Evolutionary conservation across 2,329 filamentous ascomycete genomes (phyloP), one percentile per base, ranked within the genome.

Genomic region (Fusarium fujikuroi): DNA sequence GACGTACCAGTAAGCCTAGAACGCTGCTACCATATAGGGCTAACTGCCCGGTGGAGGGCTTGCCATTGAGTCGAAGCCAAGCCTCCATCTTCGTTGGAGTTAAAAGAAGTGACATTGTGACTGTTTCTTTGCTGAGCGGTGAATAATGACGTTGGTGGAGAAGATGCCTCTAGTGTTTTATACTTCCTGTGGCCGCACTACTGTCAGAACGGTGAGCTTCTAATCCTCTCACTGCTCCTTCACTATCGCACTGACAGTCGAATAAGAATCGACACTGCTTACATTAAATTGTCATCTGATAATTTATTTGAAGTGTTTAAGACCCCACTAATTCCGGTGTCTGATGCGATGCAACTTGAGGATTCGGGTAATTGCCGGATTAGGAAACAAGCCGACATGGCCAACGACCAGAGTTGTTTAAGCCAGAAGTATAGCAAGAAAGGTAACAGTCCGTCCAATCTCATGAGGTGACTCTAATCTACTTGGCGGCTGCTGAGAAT

Each of bases 191-290:
- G 30, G 5, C 23, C 5, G 25, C 23, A n/a, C 4, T 9, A 16
- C 23, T 16, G 30, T 19, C 14, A 30, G 9, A 37, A 15, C 2
- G 21, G 23, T 53, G 12, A 37, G 49, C 18, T 7, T 53, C 23
- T 16, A 4, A 28, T 25, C 15, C 19, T 14, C 16, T n/a, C 14
- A 30, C 21, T 40, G 2, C 14, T 39, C 4, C 14, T 30, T 19
- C 14, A 23, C 5, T 18, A 7, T 23, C 2, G 2, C 15, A 3
- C 4, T 7, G 2, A 39, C 5, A 10, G 10, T 54, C 7, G 2
- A 54, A n/a, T 28, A 1, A 15, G 2, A n/a, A 14, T n/a, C 2
- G 1, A 2, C 5, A 10, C 3, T 5, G 1, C 34, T 9, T 19
- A 14, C 10, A 14, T 0, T 28, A 1, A 16, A 21, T 10, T 9